Percentiles rank a stretch among this genome's conserved stretches.
Conservation (phyloP, 805 yeast genomes). For the Lachancea thermotolerans region DNA sequence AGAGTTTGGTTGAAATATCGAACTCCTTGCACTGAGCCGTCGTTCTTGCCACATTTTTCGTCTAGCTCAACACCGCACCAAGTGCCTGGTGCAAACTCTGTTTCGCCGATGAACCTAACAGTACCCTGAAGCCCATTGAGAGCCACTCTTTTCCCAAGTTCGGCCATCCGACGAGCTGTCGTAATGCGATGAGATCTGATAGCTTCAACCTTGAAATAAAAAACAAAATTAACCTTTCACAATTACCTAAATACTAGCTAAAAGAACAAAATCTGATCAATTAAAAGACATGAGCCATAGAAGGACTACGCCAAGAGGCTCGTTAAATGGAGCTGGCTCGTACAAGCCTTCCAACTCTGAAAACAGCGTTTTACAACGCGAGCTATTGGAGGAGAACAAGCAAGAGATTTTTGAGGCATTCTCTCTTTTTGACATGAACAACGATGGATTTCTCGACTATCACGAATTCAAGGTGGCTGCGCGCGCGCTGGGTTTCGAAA, state of each 20-base stretch:
- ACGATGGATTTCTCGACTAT: constrained; percentile 82
- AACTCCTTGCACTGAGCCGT: constrained; percentile 62
- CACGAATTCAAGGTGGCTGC: constrained; percentile 93
- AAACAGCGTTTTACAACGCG: constrained; percentile 34
- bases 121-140: constrained; percentile 39
- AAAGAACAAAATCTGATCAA: too few relatives aligned
- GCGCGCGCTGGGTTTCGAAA: constrained; percentile 87
- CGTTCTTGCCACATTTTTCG: constrained; percentile 71
- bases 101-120: constrained; percentile 45
- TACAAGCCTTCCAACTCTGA: constrained; percentile 7
- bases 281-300: constrained; percentile 7
- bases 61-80: constrained; percentile 85
- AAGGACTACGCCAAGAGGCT: constrained; percentile 8
- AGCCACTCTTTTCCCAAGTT: constrained; percentile 30
- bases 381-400: constrained; percentile 76
- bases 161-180: constrained; percentile 1
- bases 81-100: constrained; percentile 52
- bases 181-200: neutral
- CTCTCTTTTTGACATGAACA: constrained; percentile 83
- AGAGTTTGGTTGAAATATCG: constrained; percentile 41
- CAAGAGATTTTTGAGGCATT: constrained; percentile 93
- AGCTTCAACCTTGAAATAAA: neutral
- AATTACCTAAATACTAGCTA: too few relatives aligned
- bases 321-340: constrained; percentile 4
- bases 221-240: too few relatives aligned